These are phyloP conservation scores for Alternaria panax DNA, from an alignment of 2,329 filamentous ascomycete genomes.

Conservation along the genomic window DNA sequence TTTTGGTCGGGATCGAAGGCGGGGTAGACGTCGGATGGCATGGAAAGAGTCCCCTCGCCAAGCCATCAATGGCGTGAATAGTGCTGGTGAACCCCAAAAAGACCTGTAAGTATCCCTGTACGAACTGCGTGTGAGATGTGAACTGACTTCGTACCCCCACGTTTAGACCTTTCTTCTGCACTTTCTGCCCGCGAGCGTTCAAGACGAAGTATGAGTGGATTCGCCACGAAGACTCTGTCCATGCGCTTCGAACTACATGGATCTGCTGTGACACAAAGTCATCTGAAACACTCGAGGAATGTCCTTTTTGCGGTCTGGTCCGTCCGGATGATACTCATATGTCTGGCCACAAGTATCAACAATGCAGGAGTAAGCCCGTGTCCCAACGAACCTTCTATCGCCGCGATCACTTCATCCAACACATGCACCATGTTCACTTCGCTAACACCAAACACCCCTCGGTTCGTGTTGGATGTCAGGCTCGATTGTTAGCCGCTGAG, in stretches of 20 bases:
- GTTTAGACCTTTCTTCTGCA: conserved; percentile 42
- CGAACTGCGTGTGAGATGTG: neutral
- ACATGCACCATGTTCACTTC: conserved; percentile 48
- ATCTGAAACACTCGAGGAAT: conserved; percentile 30
- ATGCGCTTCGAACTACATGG: conserved; percentile 49
- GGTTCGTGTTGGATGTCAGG: conserved; percentile 42
- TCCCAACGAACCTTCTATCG: conserved; percentile 48
- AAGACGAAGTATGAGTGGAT: conserved; percentile 50
- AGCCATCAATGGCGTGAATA: conserved; percentile 42
- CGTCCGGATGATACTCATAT: conserved; percentile 46
- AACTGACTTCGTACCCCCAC: neutral
- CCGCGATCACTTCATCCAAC: conserved; percentile 47
- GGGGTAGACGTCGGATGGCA: conserved; percentile 45
- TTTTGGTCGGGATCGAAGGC: conserved; percentile 44
- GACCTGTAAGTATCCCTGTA: conserved; percentile 21
- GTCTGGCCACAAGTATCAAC: conserved; percentile 45
- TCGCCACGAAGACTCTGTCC: conserved; percentile 49
- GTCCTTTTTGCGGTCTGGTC: conserved; percentile 44
- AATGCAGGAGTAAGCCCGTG: conserved; percentile 45
- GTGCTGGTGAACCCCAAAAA: conserved; percentile 37
- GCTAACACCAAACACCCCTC: conserved; percentile 45
- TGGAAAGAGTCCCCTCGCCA: conserved; percentile 44
- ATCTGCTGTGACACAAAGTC: conserved; percentile 45
- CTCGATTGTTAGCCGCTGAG: conserved; percentile 37
- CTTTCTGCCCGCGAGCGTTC: conserved; percentile 47